Evolutionary conservation across 2,329 filamentous ascomycete genomes (phyloP).

Genomic region (Aspergillus pseudonomiae): DNA sequence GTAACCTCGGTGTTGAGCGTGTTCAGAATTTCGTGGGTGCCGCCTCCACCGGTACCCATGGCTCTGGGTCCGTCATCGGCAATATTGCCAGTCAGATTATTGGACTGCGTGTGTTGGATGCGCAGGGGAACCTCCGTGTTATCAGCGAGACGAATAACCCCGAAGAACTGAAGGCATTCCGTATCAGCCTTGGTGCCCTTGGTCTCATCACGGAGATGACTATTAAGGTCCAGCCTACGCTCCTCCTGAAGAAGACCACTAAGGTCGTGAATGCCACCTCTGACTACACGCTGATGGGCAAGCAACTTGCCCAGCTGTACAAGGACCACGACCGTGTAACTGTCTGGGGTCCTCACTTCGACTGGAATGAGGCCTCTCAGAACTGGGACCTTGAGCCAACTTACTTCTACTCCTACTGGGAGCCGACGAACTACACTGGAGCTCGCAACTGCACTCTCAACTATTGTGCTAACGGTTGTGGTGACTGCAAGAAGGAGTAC

Average conservation of each 20-base stretch:
- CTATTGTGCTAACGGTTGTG: constrained; percentile 27
- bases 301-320: constrained; percentile 13
- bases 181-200: constrained; percentile 22
- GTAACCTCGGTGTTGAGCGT: constrained; percentile 18
- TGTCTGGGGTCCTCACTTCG: constrained; percentile 22
- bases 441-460: constrained; percentile 23
- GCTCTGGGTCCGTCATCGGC: constrained; percentile 13
- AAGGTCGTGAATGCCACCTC: constrained; percentile 16
- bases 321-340: constrained; percentile 21
- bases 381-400: constrained; percentile 15
- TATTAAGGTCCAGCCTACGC: constrained; percentile 18
- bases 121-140: constrained; percentile 15
- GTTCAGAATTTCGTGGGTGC: constrained; percentile 26
- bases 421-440: constrained; percentile 21
- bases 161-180: constrained; percentile 22
- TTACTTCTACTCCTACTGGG: constrained; percentile 17
- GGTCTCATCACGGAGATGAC: constrained; percentile 24
- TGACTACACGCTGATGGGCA: constrained; percentile 16
- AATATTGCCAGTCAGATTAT: constrained; percentile 21
- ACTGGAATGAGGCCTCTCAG: constrained; percentile 18
- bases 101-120: too few species aligned
- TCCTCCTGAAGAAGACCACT: neutral
- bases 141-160: constrained; percentile 16
- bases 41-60: constrained; percentile 23
- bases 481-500: constrained; percentile 21